These are phyloP conservation scores for Acanthamoeba divionensis DNA, from an alignment of 208 protist genomes.

Conservation along the genomic window DNA sequence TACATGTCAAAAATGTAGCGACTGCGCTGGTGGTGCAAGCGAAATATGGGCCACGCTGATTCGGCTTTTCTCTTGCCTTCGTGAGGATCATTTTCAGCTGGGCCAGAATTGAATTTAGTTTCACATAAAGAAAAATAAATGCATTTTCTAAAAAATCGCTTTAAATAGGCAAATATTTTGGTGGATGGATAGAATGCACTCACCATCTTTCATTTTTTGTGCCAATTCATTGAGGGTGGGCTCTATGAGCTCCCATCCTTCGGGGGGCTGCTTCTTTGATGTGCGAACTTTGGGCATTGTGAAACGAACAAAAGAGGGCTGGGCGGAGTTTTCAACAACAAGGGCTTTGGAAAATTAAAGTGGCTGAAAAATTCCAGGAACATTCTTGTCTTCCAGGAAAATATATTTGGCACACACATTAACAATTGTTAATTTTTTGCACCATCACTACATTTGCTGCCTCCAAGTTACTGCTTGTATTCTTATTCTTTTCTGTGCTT, in stretches of 20 bases:
- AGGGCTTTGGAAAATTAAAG: too few species aligned
- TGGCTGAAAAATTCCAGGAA: too few species aligned
- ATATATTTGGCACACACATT: too few species aligned
- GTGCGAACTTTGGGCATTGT: conserved; percentile 48
- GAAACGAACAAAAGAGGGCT: too few species aligned
- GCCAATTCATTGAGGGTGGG: conserved; percentile 79
- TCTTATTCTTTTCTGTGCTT: too few species aligned
- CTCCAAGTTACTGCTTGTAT: too few species aligned
- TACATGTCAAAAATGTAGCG: conserved; percentile 85
- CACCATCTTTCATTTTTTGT: conserved; percentile 82
- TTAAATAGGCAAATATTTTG: neutral
- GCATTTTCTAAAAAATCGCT: neutral
- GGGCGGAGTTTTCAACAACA: too few species aligned
- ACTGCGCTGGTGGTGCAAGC: conserved; percentile 80
- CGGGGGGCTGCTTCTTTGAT: conserved; percentile 65
- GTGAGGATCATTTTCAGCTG: conserved; percentile 79
- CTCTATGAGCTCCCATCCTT: conserved; percentile 80
- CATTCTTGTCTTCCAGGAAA: too few species aligned
- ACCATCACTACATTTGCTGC: too few species aligned
- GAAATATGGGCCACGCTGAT: conserved; percentile 79
- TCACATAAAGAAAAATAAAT: conserved; percentile 31
- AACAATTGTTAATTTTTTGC: too few species aligned
- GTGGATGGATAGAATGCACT: neutral
- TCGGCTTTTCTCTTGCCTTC: conserved; percentile 83
- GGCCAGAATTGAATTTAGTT: conserved; percentile 31